Evolutionary conservation across 2,329 filamentous ascomycete genomes (phyloP), one percentile per base, ranked within the genome.

Genomic region (Claviceps sp.): DNA sequence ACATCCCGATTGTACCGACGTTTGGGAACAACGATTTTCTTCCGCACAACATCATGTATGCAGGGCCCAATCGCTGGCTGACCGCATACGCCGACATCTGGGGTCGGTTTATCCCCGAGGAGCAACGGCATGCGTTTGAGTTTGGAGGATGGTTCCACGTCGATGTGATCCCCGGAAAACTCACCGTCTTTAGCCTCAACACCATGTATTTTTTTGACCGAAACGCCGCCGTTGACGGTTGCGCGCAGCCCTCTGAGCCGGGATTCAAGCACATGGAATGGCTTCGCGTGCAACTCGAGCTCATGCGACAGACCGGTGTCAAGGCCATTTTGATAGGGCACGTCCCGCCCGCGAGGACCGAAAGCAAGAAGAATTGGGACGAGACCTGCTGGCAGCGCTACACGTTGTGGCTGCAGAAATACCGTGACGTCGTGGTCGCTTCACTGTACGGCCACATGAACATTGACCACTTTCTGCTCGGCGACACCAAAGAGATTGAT

Each of bases 381-480:
- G 91, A 97, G 72, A 89, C 86, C 0, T 98, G 93, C 70, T 98
- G 91, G 90, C 91, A 96, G 65, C 96, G 95, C 65, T 98, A 95
- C 67, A 86, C 88, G 0, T 71, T 97, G 4, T 97, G 90, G 88
- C 71, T 91, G 61, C 79, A 82, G 58, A 88, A 94, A 65, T 98
- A 89, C 66, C 85, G 93, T 37, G 93, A 98, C 65, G 84, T 98
- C 39, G 76, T 98, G 20, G 76, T 90, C 20, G 82, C 79, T 13
- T 82, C 81, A 26, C 63, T 95, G 5, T 98, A 86, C 62, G 93
- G 91, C 1, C 93, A 98, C 65, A 97, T 98, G 93, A 98, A 98
- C 62, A 86, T 96, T 57, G 93, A 98, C 61, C 93, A 98, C 66
- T 98, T 98, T 67, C 78, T 97, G 62, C 71, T 98, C 16, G 88